These are phyloP conservation scores for Cercospora sp. DNA, from an alignment of 2,329 filamentous ascomycete species.

Conservation along the genomic window DNA sequence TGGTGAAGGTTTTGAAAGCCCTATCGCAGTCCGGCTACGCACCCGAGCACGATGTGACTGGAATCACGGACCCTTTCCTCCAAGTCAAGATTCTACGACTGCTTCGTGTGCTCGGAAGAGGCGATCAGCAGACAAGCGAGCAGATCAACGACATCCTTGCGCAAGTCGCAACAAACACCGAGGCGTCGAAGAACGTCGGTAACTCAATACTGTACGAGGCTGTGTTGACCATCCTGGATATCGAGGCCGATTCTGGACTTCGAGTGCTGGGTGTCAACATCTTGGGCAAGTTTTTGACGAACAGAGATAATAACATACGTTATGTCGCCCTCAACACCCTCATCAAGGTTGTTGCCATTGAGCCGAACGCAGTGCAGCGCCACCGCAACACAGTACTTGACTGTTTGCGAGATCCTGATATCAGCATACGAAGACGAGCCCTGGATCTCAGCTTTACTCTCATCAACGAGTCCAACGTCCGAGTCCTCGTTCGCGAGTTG, in stretches of 20 bases:
- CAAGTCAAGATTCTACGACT: conserved; percentile 94
- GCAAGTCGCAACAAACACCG: conserved; percentile 90
- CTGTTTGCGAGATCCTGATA: conserved; percentile 93
- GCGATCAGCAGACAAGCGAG: conserved; percentile 85
- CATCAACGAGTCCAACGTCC: conserved; percentile 95
- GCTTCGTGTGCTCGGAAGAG: conserved; percentile 80
- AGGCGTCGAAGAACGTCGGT: conserved; percentile 96
- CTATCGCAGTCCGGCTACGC: conserved; percentile 94
- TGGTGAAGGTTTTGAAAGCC: conserved; percentile 89
- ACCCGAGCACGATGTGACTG: conserved; percentile 96
- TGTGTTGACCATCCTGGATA: conserved; percentile 94
- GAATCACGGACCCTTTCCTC: conserved; percentile 90
- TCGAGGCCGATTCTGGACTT: conserved; percentile 93
- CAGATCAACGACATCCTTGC: conserved; percentile 98
- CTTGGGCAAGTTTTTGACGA: conserved; percentile 95
- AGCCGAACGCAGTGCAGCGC: conserved; percentile 94
- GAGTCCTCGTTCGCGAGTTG: conserved; percentile 88
- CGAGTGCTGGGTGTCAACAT: conserved; percentile 97
- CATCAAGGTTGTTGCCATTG: conserved; percentile 96
- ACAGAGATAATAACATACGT: conserved; percentile 98
- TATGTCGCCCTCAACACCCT: conserved; percentile 97
- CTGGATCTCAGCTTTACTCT: conserved; percentile 96
- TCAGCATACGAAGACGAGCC: conserved; percentile 93
- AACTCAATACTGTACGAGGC: conserved; percentile 98
- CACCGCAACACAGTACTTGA: conserved; percentile 97